Conservation (phyloP, 805 yeast species). For the Spathaspora arborariae region DNA sequence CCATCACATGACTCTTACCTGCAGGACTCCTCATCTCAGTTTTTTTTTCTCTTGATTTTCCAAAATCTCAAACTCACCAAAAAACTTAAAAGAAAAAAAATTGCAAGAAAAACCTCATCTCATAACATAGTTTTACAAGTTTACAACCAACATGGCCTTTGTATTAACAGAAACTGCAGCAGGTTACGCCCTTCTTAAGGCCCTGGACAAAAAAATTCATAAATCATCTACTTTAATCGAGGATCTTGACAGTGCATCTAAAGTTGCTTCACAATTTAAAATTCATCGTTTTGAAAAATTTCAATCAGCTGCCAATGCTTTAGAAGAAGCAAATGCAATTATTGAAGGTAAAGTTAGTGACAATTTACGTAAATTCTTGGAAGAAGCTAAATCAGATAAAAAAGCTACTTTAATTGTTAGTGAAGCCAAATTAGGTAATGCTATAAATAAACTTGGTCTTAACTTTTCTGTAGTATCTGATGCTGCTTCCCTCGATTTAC, state of each 20-base stretch:
- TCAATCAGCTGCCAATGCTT: slow-evolving; percentile 89
- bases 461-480: slow-evolving; percentile 88
- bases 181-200: slow-evolving; percentile 96
- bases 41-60: not conserved
- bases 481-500: slow-evolving; percentile 90
- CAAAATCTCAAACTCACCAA: not conserved
- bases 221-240: slow-evolving; percentile 71
- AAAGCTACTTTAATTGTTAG: slow-evolving; percentile 85
- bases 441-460: slow-evolving; percentile 91
- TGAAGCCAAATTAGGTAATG: slow-evolving; percentile 92
- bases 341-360: slow-evolving; percentile 92
- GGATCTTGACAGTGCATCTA: slow-evolving; percentile 78
- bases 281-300: slow-evolving; percentile 95
- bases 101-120: not conserved
- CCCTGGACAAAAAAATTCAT: slow-evolving; percentile 95
- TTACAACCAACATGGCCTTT: slow-evolving; percentile 55
- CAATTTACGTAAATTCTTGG: slow-evolving; percentile 72
- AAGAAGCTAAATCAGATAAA: slow-evolving; percentile 74
- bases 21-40: slow-evolving; percentile 1
- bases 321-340: slow-evolving; percentile 89
- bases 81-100: not conserved
- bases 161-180: slow-evolving; percentile 98
- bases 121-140: not conserved
- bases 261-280: slow-evolving; percentile 86
- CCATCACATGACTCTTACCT: not conserved